phyloP scores from a whole-genome alignment of 2,329 filamentous ascomycete species.

The Fusarium pseudograminearum region DNA sequence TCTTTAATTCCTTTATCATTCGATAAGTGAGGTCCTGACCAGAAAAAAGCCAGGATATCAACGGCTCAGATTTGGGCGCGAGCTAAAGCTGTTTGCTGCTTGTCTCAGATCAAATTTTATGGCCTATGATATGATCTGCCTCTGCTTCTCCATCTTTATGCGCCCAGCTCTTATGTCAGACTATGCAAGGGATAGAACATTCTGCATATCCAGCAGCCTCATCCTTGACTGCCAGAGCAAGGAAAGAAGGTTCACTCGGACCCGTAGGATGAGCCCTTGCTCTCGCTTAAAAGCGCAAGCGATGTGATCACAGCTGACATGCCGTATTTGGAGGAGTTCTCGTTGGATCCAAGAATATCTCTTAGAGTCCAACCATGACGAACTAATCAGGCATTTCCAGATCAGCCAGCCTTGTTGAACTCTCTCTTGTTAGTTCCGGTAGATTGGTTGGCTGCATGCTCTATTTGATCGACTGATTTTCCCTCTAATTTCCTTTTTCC shows the following conservation, averaged over 20 bases:
- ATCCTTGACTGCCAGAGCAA: conserved; percentile 3
- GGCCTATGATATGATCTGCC: conserved; percentile 4
- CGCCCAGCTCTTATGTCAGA: conserved; percentile 12
- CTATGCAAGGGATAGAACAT: conserved; percentile 6
- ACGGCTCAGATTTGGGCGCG: conserved; percentile 37
- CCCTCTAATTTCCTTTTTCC: conserved; percentile 11
- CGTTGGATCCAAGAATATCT: conserved; percentile 11
- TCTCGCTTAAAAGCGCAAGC: conserved; percentile 18
- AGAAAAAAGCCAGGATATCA: conserved; percentile 24
- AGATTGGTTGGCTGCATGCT: conserved; percentile 17
- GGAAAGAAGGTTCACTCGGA: conserved; percentile 24
- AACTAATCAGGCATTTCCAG: conserved; percentile 19
- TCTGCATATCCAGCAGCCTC: conserved; percentile 3
- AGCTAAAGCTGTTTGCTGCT: conserved; percentile 26
- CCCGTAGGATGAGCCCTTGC: conserved; percentile 21
- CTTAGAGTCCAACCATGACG: conserved; percentile 20
- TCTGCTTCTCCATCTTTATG: conserved; percentile 19
- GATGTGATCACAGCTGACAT: conserved; percentile 24
- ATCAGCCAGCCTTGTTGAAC: conserved; percentile 33
- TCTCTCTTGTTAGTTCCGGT: conserved; percentile 23
- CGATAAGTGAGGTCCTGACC: conserved; percentile 34
- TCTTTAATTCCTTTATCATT: conserved; percentile 31
- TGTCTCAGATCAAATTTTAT: conserved; percentile 27
- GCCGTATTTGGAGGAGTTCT: conserved; percentile 17
- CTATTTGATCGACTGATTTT: conserved; percentile 25